Conservation (phyloP, 1,284 basidiomycete genomes). For the Blastosporella zonata region DNA sequence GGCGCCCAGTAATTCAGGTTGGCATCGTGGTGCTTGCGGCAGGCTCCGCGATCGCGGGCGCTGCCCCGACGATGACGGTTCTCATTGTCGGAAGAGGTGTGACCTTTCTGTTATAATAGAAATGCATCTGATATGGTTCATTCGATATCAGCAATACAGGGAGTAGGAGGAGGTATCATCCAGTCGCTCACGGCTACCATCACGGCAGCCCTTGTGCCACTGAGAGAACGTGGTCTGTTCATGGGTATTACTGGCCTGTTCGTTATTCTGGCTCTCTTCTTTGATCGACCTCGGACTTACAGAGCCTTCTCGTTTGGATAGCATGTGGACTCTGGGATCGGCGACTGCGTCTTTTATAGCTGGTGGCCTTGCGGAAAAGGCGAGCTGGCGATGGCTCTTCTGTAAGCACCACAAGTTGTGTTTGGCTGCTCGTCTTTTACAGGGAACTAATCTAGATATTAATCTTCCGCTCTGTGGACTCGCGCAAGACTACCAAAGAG, state of each 20-base stretch:
- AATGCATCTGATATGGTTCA: neutral
- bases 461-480: conserved; percentile 42
- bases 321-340: conserved; percentile 9
- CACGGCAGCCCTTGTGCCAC: conserved; percentile 7
- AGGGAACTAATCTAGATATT: conserved; percentile 28
- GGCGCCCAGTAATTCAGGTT: conserved; percentile 4
- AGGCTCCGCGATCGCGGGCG: conserved; percentile 4
- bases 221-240: conserved; percentile 8
- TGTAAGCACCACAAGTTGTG: neutral
- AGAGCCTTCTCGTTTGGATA: neutral
- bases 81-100: conserved; percentile 10
- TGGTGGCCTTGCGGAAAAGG: conserved; percentile 6
- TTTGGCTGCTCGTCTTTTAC: neutral
- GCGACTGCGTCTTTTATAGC: conserved; percentile 10
- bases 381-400: conserved; percentile 12
- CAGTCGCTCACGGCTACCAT: conserved; percentile 10
- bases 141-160: conserved; percentile 4
- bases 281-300: neutral
- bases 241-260: conserved; percentile 11
- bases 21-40: conserved; percentile 4
- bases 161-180: conserved; percentile 10
- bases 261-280: neutral
- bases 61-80: conserved; percentile 5
- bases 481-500: conserved; percentile 33
- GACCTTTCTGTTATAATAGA: neutral